These are phyloP conservation scores for Trypanosoma brucei DNA, from an alignment of 208 protist species.

Conservation along the genomic window DNA sequence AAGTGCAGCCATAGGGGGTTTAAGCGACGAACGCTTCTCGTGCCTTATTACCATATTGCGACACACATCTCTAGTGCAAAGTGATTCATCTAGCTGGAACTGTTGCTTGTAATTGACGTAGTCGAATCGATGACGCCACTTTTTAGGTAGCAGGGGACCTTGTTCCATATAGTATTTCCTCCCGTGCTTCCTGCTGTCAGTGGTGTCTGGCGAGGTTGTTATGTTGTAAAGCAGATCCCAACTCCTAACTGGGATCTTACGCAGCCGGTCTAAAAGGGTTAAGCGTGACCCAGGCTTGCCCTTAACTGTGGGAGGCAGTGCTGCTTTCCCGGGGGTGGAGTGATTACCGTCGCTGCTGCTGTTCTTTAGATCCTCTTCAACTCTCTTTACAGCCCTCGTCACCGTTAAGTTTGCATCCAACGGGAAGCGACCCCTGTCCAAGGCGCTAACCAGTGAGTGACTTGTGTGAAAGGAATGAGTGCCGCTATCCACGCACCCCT, in stretches of 20 bases:
- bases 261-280: constrained; percentile 10
- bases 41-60: constrained; percentile 31
- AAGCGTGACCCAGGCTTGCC: not conserved
- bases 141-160: constrained; percentile 2
- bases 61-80: constrained; percentile 48
- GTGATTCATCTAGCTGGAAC: constrained; percentile 42
- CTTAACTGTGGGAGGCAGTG: not conserved
- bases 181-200: not conserved
- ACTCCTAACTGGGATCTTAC: constrained; percentile 39
- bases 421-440: constrained; percentile 20
- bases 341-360: not conserved
- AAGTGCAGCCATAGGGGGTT: constrained; percentile 16
- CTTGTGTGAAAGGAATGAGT: constrained; percentile 3
- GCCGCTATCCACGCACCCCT: not conserved
- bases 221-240: constrained; percentile 39
- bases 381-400: constrained; percentile 5
- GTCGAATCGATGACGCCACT: constrained; percentile 49
- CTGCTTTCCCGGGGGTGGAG: not conserved
- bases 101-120: constrained; percentile 46
- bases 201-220: constrained; percentile 3
- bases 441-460: constrained; percentile 6
- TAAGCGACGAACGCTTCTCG: not conserved
- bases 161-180: not conserved
- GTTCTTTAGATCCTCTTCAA: not conserved
- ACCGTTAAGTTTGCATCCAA: constrained; percentile 9